Evolutionary conservation across 2,329 filamentous ascomycete species (phyloP), one percentile per base, ranked within the genome.

Genomic region (Epichloe gansuensis): DNA sequence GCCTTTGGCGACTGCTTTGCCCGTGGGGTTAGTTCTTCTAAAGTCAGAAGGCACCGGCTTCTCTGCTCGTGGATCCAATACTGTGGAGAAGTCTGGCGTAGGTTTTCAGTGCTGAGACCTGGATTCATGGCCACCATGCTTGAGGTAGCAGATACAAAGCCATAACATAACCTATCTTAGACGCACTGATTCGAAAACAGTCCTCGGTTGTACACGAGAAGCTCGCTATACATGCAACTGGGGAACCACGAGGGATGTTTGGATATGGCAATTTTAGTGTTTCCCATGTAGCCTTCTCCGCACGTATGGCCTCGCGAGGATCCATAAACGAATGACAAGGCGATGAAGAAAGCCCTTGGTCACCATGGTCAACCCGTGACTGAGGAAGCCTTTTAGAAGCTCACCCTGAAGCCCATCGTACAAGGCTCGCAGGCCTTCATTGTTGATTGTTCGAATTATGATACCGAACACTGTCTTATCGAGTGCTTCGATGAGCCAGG

Each of bases 11-110:
- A 76, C 82, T 38, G 80, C 73, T 50, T 75, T 85, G 38, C 81
- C 75, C 55, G 80, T 83, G 0, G 91, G 91, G 0, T 64, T 96
- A 37, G 83, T 96, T 3, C 81, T 86, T 62, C 78, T 97, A 48
- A 83, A 80, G 59, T 88, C 85, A 38, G 91, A 96, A 61, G 91
- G 91, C 0, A 97, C 91, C 0, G 91, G 91, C 0, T 97, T 95
- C 68, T 91, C 91, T 4, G 86, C 88, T 4, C 84, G 85, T n/a
- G 91, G 93, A 3, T 79, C 80, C 50, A 95, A 86, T 63, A 80
- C 87, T 60, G 89, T 94, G 15, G 86, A 86, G 69, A 93, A 84
- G 66, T 72, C 78, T 3, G 85, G 86, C 0, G 82, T 94, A 17
- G 85, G 84, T 0, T 95, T 95, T 67, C 88, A 94, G 65, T 91